Conservation (phyloP, 371 early-diverging fungal species). For the Mortierella sp. region DNA sequence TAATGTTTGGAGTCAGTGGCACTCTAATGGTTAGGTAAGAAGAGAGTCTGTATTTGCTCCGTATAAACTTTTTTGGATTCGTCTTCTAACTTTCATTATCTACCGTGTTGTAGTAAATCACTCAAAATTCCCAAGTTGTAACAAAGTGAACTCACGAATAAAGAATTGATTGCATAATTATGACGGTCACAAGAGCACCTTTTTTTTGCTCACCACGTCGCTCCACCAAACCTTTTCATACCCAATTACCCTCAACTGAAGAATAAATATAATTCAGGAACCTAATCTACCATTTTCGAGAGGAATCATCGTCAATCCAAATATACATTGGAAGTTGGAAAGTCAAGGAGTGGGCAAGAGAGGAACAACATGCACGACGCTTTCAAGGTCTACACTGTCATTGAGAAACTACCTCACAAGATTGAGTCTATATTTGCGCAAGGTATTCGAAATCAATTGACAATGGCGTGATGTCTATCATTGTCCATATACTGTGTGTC, state of each 20-base stretch:
- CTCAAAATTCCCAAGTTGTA: slow-evolving; percentile 76
- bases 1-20: slow-evolving; percentile 84
- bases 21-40: slow-evolving; percentile 80
- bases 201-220: no score
- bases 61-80: no score
- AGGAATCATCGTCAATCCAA: neutral
- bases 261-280: neutral
- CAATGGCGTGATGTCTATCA: neutral
- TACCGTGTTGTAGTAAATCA: slow-evolving; percentile 60
- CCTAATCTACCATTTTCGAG: neutral
- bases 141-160: neutral
- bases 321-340: neutral
- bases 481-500: no score
- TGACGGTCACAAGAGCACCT: neutral
- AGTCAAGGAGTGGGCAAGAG: neutral
- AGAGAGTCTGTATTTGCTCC: neutral
- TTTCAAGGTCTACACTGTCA: slow-evolving; percentile 75
- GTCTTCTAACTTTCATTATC: no score
- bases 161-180: neutral
- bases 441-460: slow-evolving; percentile 51
- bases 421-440: slow-evolving; percentile 77
- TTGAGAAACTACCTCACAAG: slow-evolving; percentile 69
- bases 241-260: no score
- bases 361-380: slow-evolving; percentile 69
- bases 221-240: no score